Percentiles rank a stretch among this genome's conserved stretches.
These are phyloP conservation scores for Fusarium succisae DNA, from an alignment of 2,329 filamentous ascomycete genomes.

Conservation along the genomic window DNA sequence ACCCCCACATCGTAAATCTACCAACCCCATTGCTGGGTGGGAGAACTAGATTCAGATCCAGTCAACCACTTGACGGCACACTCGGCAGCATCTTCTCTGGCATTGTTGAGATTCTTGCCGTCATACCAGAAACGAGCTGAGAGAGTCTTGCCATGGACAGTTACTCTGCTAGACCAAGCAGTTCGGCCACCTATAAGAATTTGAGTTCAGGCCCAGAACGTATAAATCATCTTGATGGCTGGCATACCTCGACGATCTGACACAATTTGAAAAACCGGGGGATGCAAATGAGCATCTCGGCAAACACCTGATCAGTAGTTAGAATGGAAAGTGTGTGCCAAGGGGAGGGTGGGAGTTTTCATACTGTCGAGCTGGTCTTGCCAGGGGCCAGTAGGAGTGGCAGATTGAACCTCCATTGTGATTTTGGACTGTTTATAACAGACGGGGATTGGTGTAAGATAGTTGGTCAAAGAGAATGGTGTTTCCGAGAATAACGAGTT, in stretches of 20 bases:
- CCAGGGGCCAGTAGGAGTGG: conserved; percentile 53
- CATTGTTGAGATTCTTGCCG: conserved; percentile 86
- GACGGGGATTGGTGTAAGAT: not conserved
- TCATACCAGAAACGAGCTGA: conserved; percentile 92
- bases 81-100: conserved; percentile 91
- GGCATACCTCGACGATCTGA: conserved; percentile 77
- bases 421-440: not conserved
- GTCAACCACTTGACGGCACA: conserved; percentile 71
- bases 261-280: conserved; percentile 74
- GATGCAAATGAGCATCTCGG: conserved; percentile 59
- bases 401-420: conserved; percentile 38
- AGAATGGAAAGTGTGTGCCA: not conserved
- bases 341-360: conserved; percentile 32
- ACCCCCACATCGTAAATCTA: conserved; percentile 17
- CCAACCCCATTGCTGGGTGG: conserved; percentile 37
- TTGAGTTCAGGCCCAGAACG: not conserved
- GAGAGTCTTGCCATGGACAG: conserved; percentile 71
- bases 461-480: not conserved
- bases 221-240: not conserved
- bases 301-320: conserved; percentile 61
- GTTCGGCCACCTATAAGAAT: conserved; percentile 77
- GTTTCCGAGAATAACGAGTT: not conserved
- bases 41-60: conserved; percentile 46
- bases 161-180: conserved; percentile 86
- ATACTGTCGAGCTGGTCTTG: conserved; percentile 67